Percentiles rank a stretch among this genome's conserved stretches.
phyloP scores from a whole-genome alignment of 495 filamentous ascomycete species.

The Hypoxylon perforatum region DNA sequence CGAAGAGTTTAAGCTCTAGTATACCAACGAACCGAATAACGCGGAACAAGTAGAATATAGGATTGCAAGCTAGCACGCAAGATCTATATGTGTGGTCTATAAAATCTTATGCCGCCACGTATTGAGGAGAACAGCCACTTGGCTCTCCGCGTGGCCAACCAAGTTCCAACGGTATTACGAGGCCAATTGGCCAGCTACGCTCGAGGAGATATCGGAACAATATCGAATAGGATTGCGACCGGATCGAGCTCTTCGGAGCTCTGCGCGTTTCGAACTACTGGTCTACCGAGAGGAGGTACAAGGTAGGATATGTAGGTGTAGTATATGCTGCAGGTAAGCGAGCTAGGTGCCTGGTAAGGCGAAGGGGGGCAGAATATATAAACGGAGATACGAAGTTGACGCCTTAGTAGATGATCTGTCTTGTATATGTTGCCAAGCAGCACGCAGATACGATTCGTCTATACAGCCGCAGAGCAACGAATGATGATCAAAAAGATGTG shows the following conservation, averaged over 20 bases:
- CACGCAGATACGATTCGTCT: neutral
- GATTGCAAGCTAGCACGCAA: neutral
- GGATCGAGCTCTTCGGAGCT: constrained; percentile 32
- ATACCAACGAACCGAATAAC: neutral
- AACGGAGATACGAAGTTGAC: too few species aligned
- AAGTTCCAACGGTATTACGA: constrained; percentile 18
- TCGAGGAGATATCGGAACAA: constrained; percentile 25
- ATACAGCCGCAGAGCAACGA: neutral
- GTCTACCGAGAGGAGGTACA: constrained; percentile 17
- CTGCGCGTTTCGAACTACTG: constrained; percentile 35
- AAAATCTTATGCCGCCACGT: neutral
- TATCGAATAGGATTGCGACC: constrained; percentile 14
- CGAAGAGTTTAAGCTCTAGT: constrained; percentile 7
- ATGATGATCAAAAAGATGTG: constrained; percentile 22
- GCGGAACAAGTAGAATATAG: neutral
- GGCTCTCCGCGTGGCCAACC: constrained; percentile 26
- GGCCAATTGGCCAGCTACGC: constrained; percentile 18
- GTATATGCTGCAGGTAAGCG: constrained; percentile 1
- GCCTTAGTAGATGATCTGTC: too few species aligned
- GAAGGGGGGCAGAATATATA: neutral
- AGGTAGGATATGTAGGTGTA: too few species aligned
- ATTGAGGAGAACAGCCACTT: constrained; percentile 4
- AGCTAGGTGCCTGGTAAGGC: constrained; percentile 11
- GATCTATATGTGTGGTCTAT: neutral
- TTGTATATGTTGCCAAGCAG: neutral